Evolutionary conservation across 2,329 filamentous ascomycete species (phyloP), one percentile per base, ranked within the genome.

Genomic region (Conoideocrella luteorostrata): DNA sequence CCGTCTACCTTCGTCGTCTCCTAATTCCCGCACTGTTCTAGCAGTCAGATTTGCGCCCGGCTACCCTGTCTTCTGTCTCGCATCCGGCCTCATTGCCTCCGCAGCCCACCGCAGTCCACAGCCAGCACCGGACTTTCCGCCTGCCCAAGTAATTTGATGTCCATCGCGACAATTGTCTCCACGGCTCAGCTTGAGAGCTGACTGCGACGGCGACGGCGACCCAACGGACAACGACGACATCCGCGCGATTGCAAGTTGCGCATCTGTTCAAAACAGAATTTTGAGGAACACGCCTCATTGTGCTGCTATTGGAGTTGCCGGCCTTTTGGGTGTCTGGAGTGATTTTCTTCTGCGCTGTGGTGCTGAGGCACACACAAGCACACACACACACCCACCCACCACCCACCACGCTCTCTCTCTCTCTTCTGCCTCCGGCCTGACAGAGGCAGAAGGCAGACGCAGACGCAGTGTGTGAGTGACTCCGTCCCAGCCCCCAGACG

Each of bases 181-280:
- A 54, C 52, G 55, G 51, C 50, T 42, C 44, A 50, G 49, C 48
- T 51, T 50, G 47, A 53, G 45, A 44, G 53, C 49, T 51, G 51
- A 50, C 44, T 39, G 48, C 39, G 40, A 47, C 50, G 23, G 20
- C 26, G 45, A 50, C 47, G 29, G 36, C 39, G 43, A 47, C 39
- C 18, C 39, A 18, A 33, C 30, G 44, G 37, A 48, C 43, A 28
- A 36, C 40, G 28, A 22, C 36, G 12, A 36, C 29, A 36, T 20
- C 24, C 33, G 23, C 39, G 24, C 24, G 20, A 23, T 24, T 44
- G 21, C 41, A 29, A n/a, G 20, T 20, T 33, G 34, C 41, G 41
- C 34, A 32, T 17, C 26, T 29, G 7, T 4, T 12, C 13, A 39
- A 23, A 32, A 5, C 10, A 7, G 12, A n/a, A n/a, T 7, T 20